These are phyloP conservation scores for Podospora australis DNA, from an alignment of 495 filamentous ascomycete species.

Conservation along the genomic window DNA sequence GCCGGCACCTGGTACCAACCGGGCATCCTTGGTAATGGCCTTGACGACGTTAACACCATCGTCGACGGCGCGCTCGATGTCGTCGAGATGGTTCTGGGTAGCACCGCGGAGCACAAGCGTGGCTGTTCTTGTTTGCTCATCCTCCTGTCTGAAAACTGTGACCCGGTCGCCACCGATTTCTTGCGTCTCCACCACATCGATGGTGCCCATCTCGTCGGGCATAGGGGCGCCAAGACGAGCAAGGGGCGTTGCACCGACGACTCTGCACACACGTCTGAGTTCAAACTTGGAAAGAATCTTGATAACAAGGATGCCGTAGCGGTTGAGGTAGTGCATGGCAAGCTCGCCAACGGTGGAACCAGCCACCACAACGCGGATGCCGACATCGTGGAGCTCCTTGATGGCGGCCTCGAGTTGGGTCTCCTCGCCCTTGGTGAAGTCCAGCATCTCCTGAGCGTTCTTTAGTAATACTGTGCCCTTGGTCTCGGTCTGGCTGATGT, in stretches of 20 bases:
- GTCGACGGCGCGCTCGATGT: slow-evolving; percentile 94
- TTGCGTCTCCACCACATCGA: slow-evolving; percentile 94
- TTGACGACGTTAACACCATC: slow-evolving; percentile 99
- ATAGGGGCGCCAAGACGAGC: slow-evolving; percentile 95
- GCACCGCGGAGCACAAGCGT: slow-evolving; percentile 94
- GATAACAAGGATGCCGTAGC: slow-evolving; percentile 90
- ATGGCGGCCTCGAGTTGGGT: slow-evolving; percentile 79
- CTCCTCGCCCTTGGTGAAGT: slow-evolving; percentile 97
- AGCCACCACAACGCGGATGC: slow-evolving; percentile 83
- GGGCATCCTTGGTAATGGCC: slow-evolving; percentile 88
- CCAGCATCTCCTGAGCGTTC: slow-evolving; percentile 96
- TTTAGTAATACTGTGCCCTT: slow-evolving; percentile 99
- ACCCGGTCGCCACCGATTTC: slow-evolving; percentile 99
- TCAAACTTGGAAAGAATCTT: slow-evolving; percentile 99
- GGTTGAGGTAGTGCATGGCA: slow-evolving; percentile 95
- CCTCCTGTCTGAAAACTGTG: slow-evolving; percentile 96
- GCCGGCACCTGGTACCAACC: slow-evolving; percentile 89
- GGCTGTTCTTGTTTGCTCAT: slow-evolving; percentile 83
- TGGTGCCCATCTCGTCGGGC: slow-evolving; percentile 96
- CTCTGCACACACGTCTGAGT: slow-evolving; percentile 84
- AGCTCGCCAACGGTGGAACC: slow-evolving; percentile 91
- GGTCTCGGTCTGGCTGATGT: slow-evolving; percentile 94
- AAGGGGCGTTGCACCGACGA: slow-evolving; percentile 92
- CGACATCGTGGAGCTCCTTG: slow-evolving; percentile 93
- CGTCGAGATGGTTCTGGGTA: slow-evolving; percentile 96